Base-by-base conservation (phyloP, 148 eudicot genomes). In the Vaccinium darrowii region DNA sequence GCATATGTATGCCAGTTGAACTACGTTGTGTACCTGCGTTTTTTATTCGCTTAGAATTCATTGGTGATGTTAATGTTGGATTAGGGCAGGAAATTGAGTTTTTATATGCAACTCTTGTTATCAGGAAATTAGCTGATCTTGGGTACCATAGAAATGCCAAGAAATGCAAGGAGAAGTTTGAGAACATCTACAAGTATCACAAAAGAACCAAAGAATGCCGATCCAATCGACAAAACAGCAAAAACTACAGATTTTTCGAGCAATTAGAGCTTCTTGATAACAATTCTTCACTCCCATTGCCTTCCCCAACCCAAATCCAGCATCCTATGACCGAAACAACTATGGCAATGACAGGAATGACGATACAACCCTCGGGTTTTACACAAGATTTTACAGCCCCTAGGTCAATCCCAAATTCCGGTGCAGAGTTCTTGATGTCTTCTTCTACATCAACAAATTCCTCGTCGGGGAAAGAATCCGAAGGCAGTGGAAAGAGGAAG, bases 121-220 rank as follows among this genome's bases (percentile, higher is more conserved):
- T 88, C 89, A 96, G 98, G 92, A 94, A 88, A 92, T 80, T 94
- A 89, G 90, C 82, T 50, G 98, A 89, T 85, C 93, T 91, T 85
- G 98, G 98, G 80, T 91, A 91, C 88, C 78, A 87, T 83, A 87
- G 98, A 85, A 93, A 88, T 87, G 94, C 93, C 84, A 92, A 92
- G 88, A 96, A 96, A 86, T 94, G 98, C 90, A 94, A 89, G 88
- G 98, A 96, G 92, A 96, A 96, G 87, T 94, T 96, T 50, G 98
- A 96, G 88, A 96, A 96, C 89, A 88, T 96, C 53, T 93, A 90
- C 83, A 96, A 94, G 84, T 93, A 94, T 79, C 93, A 95, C 87
- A 93, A 85, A 86, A 90, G 98, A 89, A 91, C 93, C 67, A 94
- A 93, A 86, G 90, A 89, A 21, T 85, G 90, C 72, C 89, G 90